A percentile compares a stretch with the other conserved stretches of the same genome.
These are phyloP conservation scores for Trametes elegans DNA, from an alignment of 768 basidiomycete genomes.

Conservation along the genomic window DNA sequence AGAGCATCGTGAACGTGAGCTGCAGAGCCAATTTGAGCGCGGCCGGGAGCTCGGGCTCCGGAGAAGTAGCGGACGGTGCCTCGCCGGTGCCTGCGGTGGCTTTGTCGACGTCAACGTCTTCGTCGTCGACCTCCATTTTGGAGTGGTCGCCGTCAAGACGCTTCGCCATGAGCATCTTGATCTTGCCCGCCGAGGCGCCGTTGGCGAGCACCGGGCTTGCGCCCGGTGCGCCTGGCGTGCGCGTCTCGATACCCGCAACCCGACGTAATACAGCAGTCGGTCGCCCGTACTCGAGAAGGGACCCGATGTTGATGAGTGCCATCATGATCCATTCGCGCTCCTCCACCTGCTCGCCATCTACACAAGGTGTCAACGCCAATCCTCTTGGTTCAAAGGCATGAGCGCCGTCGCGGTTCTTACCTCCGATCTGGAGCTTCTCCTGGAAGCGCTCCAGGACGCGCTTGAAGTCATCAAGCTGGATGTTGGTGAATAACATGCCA, in stretches of 20 bases:
- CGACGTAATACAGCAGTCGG: constrained; percentile 67
- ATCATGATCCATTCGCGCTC: constrained; percentile 97
- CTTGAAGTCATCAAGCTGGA: constrained; percentile 89
- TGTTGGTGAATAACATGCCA: constrained; percentile 96
- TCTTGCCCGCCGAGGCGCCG: constrained; percentile 31
- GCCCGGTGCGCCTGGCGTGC: constrained; percentile 32
- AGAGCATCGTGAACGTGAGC: constrained; percentile 76
- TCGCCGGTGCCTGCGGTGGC: constrained; percentile 13
- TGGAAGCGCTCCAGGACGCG: constrained; percentile 80
- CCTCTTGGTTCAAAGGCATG: not conserved
- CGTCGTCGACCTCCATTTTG: constrained; percentile 67
- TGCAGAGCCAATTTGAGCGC: constrained; percentile 74
- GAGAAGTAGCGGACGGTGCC: constrained; percentile 16
- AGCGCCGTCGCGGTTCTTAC: constrained; percentile 7
- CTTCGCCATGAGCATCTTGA: constrained; percentile 38
- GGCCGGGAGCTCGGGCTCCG: constrained; percentile 50
- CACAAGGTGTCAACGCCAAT: not conserved
- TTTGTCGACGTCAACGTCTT: constrained; percentile 33
- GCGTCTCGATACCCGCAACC: constrained; percentile 47
- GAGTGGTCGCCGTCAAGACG: constrained; percentile 42
- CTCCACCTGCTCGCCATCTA: constrained; percentile 50
- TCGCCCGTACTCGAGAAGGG: constrained; percentile 86
- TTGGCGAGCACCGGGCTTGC: constrained; percentile 50
- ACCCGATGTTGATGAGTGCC: constrained; percentile 80
- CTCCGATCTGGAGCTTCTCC: constrained; percentile 80